Evolutionary conservation across 1,284 basidiomycete species (phyloP).

Genomic region (Agroathelia rolfsii): DNA sequence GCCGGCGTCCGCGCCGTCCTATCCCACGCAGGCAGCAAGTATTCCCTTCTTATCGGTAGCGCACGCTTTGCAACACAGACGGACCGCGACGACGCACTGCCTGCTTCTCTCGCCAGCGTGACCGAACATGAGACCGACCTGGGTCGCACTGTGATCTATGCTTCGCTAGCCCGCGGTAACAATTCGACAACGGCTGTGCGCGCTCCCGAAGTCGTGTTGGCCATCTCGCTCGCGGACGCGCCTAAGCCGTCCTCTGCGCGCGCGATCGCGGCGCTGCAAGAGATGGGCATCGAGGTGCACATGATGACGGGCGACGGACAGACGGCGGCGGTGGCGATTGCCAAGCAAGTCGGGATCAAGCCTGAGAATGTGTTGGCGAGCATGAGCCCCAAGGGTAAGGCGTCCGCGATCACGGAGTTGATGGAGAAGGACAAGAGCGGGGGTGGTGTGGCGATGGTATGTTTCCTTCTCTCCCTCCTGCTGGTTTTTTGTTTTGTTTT

Average conservation of each 20-base stretch:
- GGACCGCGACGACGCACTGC: constrained; percentile 39
- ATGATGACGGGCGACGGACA: constrained; percentile 89
- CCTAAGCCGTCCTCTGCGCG: constrained; percentile 77
- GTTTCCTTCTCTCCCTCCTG: too few relatives aligned
- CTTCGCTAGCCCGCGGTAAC: constrained; percentile 57
- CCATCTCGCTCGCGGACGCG: constrained; percentile 74
- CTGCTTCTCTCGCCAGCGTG: constrained; percentile 51
- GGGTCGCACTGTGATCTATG: constrained; percentile 82
- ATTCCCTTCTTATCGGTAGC: constrained; percentile 68
- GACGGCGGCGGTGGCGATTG: constrained; percentile 77
- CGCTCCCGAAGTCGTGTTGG: constrained; percentile 44
- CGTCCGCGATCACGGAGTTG: constrained; percentile 69
- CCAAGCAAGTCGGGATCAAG: constrained; percentile 77
- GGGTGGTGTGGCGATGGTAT: constrained; percentile 81
- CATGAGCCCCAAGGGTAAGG: constrained; percentile 91
- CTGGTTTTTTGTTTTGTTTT: too few relatives aligned
- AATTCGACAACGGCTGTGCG: too few relatives aligned
- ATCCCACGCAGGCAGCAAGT: constrained; percentile 26
- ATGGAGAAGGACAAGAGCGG: constrained; percentile 60
- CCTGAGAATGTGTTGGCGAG: constrained; percentile 76
- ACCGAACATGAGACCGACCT: constrained; percentile 54
- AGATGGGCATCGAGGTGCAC: constrained; percentile 84
- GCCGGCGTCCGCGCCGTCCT: constrained; percentile 71
- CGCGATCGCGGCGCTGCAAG: constrained; percentile 69
- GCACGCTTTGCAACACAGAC: constrained; percentile 56